Evolutionary conservation across 2,329 filamentous ascomycete species (phyloP).

Genomic region (Calonectria ilicicola): DNA sequence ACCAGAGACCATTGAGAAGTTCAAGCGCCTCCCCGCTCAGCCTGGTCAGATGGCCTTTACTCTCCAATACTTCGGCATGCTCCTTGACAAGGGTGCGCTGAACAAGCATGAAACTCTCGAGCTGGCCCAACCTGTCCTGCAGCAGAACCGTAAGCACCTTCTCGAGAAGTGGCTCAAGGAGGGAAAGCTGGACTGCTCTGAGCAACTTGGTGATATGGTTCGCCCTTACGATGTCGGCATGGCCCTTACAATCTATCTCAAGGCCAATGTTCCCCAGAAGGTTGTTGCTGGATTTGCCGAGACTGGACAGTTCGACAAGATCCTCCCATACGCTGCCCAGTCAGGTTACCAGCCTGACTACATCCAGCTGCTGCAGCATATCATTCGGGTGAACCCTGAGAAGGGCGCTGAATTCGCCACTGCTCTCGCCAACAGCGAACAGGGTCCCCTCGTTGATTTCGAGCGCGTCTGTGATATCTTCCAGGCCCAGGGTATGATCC

Average conservation of each 20-base stretch:
- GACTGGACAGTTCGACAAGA: slow-evolving; percentile 96
- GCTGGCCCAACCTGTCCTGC: slow-evolving; percentile 89
- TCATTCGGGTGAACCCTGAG: slow-evolving; percentile 90
- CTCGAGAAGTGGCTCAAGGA: slow-evolving; percentile 98
- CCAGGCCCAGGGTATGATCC: slow-evolving; percentile 97
- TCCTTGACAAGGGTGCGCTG: slow-evolving; percentile 92
- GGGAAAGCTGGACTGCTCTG: slow-evolving; percentile 94
- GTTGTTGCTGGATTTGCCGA: slow-evolving; percentile 96
- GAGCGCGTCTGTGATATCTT: slow-evolving; percentile 98
- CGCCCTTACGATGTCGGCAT: slow-evolving; percentile 89
- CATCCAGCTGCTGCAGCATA: slow-evolving; percentile 90
- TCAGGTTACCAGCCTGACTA: slow-evolving; percentile 95
- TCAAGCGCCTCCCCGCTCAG: slow-evolving; percentile 86
- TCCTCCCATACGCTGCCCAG: slow-evolving; percentile 89
- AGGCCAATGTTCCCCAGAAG: slow-evolving; percentile 92
- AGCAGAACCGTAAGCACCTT: slow-evolving; percentile 93
- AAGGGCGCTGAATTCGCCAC: slow-evolving; percentile 96
- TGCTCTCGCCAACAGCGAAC: slow-evolving; percentile 89
- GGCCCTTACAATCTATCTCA: slow-evolving; percentile 89
- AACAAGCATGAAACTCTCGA: slow-evolving; percentile 96
- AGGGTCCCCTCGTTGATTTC: slow-evolving; percentile 88
- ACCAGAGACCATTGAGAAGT: slow-evolving; percentile 93
- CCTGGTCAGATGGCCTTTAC: slow-evolving; percentile 93
- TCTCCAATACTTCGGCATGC: slow-evolving; percentile 96
- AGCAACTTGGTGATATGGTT: slow-evolving; percentile 95